A percentile compares a stretch with the other conserved stretches of the same genome.
These are phyloP conservation scores for Yamadazyma conglobata DNA, from an alignment of 1,139 yeast genomes.

Conservation along the genomic window DNA sequence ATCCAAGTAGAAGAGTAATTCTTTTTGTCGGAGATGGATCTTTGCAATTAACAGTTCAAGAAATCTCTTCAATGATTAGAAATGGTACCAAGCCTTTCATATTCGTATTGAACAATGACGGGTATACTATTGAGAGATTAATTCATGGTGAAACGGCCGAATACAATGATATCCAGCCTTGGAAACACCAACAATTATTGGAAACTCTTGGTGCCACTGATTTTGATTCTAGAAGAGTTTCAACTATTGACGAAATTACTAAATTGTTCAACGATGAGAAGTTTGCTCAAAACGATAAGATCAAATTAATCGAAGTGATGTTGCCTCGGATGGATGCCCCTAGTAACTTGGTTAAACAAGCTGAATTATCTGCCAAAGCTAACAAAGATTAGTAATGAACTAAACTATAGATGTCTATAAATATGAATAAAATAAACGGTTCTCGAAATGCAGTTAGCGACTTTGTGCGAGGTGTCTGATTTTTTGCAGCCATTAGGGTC, in stretches of 20 bases:
- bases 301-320: constrained; percentile 35
- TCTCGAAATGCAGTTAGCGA: too few species aligned
- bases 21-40: constrained; percentile 43
- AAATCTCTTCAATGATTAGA: constrained; percentile 37
- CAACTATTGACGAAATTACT: constrained; percentile 26
- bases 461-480: too few species aligned
- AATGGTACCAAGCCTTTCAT: constrained; percentile 30
- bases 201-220: constrained; percentile 29
- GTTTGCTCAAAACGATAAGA: constrained; percentile 28
- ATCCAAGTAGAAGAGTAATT: constrained; percentile 31
- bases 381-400: constrained; percentile 11
- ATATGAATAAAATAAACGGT: too few species aligned
- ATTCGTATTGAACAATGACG: constrained; percentile 38
- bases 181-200: constrained; percentile 34
- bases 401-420: not conserved
- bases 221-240: constrained; percentile 23
- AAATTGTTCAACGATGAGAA: constrained; percentile 23
- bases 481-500: too few species aligned
- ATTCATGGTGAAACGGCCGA: constrained; percentile 35
- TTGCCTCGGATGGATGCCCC: constrained; percentile 38
- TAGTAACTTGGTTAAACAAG: constrained; percentile 28
- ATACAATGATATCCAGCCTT: constrained; percentile 38
- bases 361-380: constrained; percentile 21
- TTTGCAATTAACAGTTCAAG: constrained; percentile 42
- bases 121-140: constrained; percentile 39